Percentiles rank a stretch among this genome's conserved stretches.
These are phyloP conservation scores for Tolypocladium guangdongense DNA, from an alignment of 2,329 filamentous ascomycete genomes.

Conservation along the genomic window DNA sequence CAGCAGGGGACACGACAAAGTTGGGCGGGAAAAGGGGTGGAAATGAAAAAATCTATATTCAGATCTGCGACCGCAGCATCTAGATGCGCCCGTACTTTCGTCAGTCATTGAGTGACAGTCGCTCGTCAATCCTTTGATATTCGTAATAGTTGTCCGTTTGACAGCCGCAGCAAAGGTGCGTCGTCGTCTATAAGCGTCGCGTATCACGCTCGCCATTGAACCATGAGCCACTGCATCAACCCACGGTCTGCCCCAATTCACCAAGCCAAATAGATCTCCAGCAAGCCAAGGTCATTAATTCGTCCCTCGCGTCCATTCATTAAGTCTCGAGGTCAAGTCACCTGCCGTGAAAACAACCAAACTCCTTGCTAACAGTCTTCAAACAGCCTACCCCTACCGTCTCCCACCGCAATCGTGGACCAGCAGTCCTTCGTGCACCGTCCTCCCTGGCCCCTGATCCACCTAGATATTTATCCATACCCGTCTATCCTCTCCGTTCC, in stretches of 20 bases:
- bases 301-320: background rate
- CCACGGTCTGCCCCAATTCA: background rate
- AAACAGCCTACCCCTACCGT: background rate
- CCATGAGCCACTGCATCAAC: background rate
- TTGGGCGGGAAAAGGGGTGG: no score
- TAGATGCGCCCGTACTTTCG: no score
- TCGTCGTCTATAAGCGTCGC: no score
- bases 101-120: no score
- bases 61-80: no score
- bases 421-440: background rate
- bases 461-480: background rate
- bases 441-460: background rate
- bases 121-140: no score
- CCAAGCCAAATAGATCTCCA: background rate
- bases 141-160: no score
- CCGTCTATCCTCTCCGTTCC: background rate
- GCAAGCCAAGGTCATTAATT: background rate
- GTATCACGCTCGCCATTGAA: background rate
- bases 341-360: background rate
- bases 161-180: no score
- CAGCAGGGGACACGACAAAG: no score
- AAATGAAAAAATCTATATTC: no score
- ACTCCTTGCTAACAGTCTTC: background rate
- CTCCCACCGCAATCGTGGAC: background rate
- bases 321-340: background rate